Evolutionary conservation across 2,329 filamentous ascomycete genomes (phyloP).

Genomic region (Lecanicillium sp.): DNA sequence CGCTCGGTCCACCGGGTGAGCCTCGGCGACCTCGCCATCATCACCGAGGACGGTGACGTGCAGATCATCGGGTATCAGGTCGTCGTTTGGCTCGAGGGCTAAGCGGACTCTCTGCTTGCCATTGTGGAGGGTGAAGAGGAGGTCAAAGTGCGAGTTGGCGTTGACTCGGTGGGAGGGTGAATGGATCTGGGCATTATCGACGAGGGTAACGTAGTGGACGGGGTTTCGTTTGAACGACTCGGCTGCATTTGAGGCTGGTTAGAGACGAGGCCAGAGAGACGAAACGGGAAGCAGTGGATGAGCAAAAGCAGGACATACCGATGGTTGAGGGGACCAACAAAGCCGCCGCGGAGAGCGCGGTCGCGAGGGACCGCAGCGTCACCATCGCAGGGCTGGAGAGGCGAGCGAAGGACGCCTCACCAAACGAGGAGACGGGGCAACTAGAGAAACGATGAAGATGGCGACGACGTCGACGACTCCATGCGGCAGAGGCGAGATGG

Average conservation of each 20-base stretch:
- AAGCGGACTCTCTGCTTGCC: constrained; percentile 66
- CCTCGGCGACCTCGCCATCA: constrained; percentile 59
- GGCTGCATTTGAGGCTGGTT: constrained; percentile 33
- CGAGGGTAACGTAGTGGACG: constrained; percentile 61
- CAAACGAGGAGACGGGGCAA: neutral
- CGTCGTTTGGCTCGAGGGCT: constrained; percentile 80
- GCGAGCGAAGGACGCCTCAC: neutral
- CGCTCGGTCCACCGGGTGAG: constrained; percentile 63
- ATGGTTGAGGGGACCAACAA: constrained; percentile 22
- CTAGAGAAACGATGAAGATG: neutral
- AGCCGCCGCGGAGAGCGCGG: constrained; percentile 22
- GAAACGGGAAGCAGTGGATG: constrained; percentile 3
- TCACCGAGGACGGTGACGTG: constrained; percentile 62
- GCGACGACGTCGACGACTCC: neutral
- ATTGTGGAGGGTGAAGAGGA: constrained; percentile 69
- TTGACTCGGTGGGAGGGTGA: constrained; percentile 73
- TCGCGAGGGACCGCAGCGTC: constrained; percentile 21
- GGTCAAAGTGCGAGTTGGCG: constrained; percentile 73
- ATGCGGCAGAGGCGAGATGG: neutral
- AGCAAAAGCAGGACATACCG: constrained; percentile 21
- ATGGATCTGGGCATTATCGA: constrained; percentile 70
- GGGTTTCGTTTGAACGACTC: constrained; percentile 71
- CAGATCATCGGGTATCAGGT: constrained; percentile 73
- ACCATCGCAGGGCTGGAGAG: constrained; percentile 20
- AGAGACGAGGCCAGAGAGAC: constrained; percentile 17